Evolutionary conservation across 164 flowering plant species (phyloP), one percentile per base, ranked within the genome.

Genomic region (Magnolia changhungtana): DNA sequence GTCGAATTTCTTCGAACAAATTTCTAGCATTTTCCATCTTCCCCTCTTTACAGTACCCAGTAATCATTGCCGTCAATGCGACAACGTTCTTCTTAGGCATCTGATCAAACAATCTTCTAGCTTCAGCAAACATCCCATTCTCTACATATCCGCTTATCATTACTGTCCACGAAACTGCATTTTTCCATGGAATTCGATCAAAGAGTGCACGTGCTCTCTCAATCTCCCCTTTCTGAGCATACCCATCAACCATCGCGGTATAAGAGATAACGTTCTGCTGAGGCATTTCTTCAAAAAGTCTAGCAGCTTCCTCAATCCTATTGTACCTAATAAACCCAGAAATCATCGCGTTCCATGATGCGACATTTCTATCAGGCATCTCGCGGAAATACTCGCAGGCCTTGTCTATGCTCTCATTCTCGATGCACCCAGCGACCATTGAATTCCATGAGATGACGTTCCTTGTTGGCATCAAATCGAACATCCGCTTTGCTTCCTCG

Each of bases 121-220:
- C 90, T 66, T 86, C 87, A 19, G 69, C 81, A 72, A 86, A 77
- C 23, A 58, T 75, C 24, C 77, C 89, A 79, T 82, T 86, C 52
- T 85, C 89, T 50, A 85, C 86, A 74, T 83, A 85, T 72, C 88
- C 90, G 69, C 79, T 82, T 14, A 89, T 85, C 90, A 87, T 85
- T 72, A 86, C 91, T 1, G 86, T 80, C 91, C 90, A 87, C 37
- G 91, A 83, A 71, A 87, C 88, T 19, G 23, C 73, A 85, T 87
- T 89, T 31, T 74, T 84, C 27, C 20, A 1, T 0, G 81, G 86
- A 74, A 83, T 83, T 50, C n/a, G 9, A 76, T 87, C 85, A 79
- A 87, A 88, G 71, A 87, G 73, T 1, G 51, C 75, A 37, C 84
- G 72, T 0, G 91, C 91, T n/a, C 77, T 75, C 74, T 81, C 81